These are phyloP conservation scores for Iris macrosiphon DNA, from an alignment of 106 monocot genomes.

Conservation along the genomic window DNA sequence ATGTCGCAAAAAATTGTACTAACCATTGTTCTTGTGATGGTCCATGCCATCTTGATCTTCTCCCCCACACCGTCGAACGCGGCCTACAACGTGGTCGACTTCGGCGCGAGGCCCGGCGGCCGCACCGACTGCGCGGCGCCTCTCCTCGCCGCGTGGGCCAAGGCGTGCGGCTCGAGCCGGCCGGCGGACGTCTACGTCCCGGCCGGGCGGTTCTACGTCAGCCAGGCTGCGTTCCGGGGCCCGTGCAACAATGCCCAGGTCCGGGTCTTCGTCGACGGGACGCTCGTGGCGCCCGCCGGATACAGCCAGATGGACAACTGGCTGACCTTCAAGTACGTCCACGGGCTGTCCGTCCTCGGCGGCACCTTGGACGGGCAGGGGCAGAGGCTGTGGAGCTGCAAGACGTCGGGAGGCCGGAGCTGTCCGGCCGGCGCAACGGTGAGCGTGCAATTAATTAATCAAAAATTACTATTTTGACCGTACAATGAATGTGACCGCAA, in stretches of 20 bases:
- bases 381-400: slow-evolving; percentile 16
- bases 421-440: slow-evolving; percentile 19
- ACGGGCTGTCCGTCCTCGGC: slow-evolving; percentile 12
- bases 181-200: slow-evolving; percentile 25
- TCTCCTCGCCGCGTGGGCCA: slow-evolving; percentile 24
- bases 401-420: neutral
- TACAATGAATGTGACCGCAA: too few species aligned
- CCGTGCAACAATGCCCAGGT: slow-evolving; percentile 25
- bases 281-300: slow-evolving; percentile 13
- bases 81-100: slow-evolving; percentile 10
- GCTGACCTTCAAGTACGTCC: slow-evolving; percentile 18
- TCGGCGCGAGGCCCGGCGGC: slow-evolving; percentile 26
- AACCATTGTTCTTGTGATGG: too few species aligned
- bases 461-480: too few species aligned
- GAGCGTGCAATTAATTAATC: too few species aligned
- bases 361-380: slow-evolving; percentile 18
- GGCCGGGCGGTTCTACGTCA: slow-evolving; percentile 20
- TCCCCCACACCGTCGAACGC: neutral
- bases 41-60: neutral
- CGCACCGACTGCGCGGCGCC: slow-evolving; percentile 14
- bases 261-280: slow-evolving; percentile 16
- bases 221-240: slow-evolving; percentile 20
- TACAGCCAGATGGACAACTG: slow-evolving; percentile 2
- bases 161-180: slow-evolving; percentile 4
- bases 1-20: too few species aligned